phyloP scores from a whole-genome alignment of 2,329 filamentous ascomycete species.

The Hymenoscyphus repandus region DNA sequence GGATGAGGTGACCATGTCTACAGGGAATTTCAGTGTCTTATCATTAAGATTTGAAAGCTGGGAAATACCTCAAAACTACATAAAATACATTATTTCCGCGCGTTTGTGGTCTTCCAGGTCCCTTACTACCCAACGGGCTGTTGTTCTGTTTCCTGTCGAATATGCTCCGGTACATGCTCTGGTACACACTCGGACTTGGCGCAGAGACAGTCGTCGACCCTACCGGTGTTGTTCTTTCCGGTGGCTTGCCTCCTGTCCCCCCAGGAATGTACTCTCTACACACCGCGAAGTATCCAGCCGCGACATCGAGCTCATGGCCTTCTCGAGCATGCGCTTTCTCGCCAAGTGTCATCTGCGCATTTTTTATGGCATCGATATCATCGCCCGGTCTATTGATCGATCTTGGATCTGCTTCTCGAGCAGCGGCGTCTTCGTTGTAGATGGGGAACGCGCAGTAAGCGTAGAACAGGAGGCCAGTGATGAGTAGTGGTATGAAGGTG shows the following conservation, averaged over 20 bases:
- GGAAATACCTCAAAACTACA: constrained; percentile 70
- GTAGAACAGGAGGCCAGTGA: constrained; percentile 57
- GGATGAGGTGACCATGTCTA: constrained; percentile 91
- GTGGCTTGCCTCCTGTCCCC: constrained; percentile 87
- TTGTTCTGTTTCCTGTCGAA: constrained; percentile 70
- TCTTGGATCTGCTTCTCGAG: constrained; percentile 32
- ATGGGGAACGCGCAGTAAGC: constrained; percentile 64
- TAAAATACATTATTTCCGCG: constrained; percentile 86
- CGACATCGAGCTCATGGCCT: constrained; percentile 66
- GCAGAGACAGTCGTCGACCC: constrained; percentile 68
- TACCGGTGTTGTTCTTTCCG: constrained; percentile 76
- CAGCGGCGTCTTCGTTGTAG: constrained; percentile 37
- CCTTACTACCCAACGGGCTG: constrained; percentile 31
- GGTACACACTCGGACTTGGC: constrained; percentile 90
- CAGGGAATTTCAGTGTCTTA: constrained; percentile 8
- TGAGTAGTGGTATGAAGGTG: constrained; percentile 74
- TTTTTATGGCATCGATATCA: constrained; percentile 59
- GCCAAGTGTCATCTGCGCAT: constrained; percentile 51
- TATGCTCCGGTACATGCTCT: constrained; percentile 95
- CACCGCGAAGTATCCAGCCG: constrained; percentile 91
- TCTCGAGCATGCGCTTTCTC: constrained; percentile 54
- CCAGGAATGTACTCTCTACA: constrained; percentile 88
- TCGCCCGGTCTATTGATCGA: constrained; percentile 55
- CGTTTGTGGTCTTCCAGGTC: constrained; percentile 35
- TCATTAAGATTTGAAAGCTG: constrained; percentile 10